A percentile compares a stretch with the other conserved stretches of the same genome.
phyloP scores from a whole-genome alignment of 1,284 basidiomycete species.

The Termitomyces sp. region DNA sequence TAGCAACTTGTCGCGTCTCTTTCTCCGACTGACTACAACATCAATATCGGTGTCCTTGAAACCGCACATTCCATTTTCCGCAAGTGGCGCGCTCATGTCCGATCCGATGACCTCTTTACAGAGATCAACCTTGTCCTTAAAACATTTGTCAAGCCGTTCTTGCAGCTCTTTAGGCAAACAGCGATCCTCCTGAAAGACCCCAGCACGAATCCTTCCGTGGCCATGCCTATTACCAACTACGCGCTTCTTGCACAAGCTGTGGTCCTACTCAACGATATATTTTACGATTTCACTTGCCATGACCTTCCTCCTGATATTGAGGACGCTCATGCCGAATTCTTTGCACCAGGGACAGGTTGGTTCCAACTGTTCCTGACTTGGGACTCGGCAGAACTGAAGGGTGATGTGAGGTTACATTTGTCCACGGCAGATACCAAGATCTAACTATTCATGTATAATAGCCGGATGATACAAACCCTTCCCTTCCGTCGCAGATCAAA shows the following conservation, averaged over 20 bases:
- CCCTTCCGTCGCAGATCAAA: constrained; percentile 82
- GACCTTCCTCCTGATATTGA: constrained; percentile 95
- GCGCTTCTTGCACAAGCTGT: constrained; percentile 66
- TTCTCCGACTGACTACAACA: constrained; percentile 72
- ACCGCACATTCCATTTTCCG: constrained; percentile 96
- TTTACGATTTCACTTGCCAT: constrained; percentile 92
- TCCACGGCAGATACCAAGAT: constrained; percentile 1
- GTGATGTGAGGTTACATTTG: constrained; percentile 52
- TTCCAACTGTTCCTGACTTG: constrained; percentile 79
- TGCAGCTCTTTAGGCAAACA: constrained; percentile 75
- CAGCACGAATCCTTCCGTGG: constrained; percentile 30
- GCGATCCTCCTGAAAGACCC: constrained; percentile 39
- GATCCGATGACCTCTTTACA: constrained; percentile 82
- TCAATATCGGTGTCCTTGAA: constrained; percentile 88
- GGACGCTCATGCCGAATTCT: constrained; percentile 82
- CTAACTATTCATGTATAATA: constrained; percentile 25
- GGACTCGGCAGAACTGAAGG: constrained; percentile 65
- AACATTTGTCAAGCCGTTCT: constrained; percentile 82
- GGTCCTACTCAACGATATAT: constrained; percentile 81
- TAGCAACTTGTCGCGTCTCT: constrained; percentile 85
- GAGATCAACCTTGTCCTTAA: constrained; percentile 91
- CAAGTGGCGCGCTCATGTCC: constrained; percentile 88
- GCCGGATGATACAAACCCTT: constrained; percentile 82
- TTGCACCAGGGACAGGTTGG: constrained; percentile 62
- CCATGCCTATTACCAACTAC: constrained; percentile 37